Evolutionary conservation across 768 basidiomycete species (phyloP).

Genomic region (Glaciozyma antarctica): DNA sequence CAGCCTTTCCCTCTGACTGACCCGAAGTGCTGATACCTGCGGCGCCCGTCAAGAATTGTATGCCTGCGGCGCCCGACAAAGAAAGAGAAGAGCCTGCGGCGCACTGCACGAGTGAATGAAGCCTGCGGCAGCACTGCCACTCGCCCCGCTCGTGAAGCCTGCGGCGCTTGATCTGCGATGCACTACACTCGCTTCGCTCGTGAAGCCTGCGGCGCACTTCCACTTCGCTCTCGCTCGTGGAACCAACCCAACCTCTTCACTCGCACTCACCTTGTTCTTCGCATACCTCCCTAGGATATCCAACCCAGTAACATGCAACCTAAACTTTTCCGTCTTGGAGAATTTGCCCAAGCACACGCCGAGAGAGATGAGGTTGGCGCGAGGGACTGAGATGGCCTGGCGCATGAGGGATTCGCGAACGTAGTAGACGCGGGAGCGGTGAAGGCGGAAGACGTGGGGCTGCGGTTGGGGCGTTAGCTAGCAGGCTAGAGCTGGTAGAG

Average conservation of each 20-base stretch:
- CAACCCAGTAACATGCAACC: constrained; percentile 84
- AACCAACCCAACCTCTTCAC: not conserved
- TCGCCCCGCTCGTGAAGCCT: no score
- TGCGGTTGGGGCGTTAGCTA: not conserved
- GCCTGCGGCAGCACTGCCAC: no score
- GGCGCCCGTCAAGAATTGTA: no score
- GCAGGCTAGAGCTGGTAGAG: not conserved
- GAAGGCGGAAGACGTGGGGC: constrained; percentile 56
- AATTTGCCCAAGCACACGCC: constrained; percentile 98
- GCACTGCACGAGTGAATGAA: no score
- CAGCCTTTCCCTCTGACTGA: no score
- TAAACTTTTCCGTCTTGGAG: constrained; percentile 94
- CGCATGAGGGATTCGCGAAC: constrained; percentile 92
- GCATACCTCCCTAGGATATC: constrained; percentile 93
- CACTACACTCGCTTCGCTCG: no score
- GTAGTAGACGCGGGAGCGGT: constrained; percentile 92
- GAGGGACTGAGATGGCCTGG: constrained; percentile 78
- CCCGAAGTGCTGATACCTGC: no score
- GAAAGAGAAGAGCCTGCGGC: no score
- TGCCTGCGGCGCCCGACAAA: no score
- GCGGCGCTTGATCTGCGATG: no score
- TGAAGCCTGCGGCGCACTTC: no score
- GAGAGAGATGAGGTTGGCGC: constrained; percentile 80
- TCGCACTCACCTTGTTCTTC: constrained; percentile 73
- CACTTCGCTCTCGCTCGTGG: not conserved